Evolutionary conservation across 371 early-diverging fungal species (phyloP).

Genomic region (Mucor irregularis): DNA sequence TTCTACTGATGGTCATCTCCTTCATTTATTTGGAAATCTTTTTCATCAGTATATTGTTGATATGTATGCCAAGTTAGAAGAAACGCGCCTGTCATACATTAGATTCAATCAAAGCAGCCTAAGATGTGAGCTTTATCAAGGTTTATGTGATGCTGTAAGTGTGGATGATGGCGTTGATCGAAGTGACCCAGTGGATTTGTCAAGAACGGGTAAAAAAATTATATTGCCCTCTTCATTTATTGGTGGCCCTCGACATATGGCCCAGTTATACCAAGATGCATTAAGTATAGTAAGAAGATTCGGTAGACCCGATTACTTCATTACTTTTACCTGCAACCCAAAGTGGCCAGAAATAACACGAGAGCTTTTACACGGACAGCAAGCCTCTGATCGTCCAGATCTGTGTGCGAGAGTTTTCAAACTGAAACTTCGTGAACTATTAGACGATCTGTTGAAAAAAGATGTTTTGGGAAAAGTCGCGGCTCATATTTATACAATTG

Average conservation of each 20-base stretch:
- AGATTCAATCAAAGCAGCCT: not conserved
- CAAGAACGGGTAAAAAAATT: not conserved
- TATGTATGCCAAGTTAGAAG: slow-evolving; percentile 1
- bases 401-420: slow-evolving; percentile 21
- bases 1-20: not conserved
- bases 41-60: slow-evolving; percentile 7
- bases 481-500: slow-evolving; percentile 10
- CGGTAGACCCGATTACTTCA: slow-evolving; percentile 31
- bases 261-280: slow-evolving; percentile 31
- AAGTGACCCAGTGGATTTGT: not conserved
- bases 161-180: not conserved
- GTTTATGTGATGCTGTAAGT: not conserved
- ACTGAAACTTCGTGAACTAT: slow-evolving; percentile 22
- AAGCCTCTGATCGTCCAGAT: slow-evolving; percentile 20
- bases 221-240: slow-evolving; percentile 19
- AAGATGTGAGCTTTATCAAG: not conserved
- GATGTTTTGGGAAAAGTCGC: slow-evolving; percentile 14
- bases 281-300: slow-evolving; percentile 23
- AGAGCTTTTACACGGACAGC: slow-evolving; percentile 10
- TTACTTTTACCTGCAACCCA: slow-evolving; percentile 43
- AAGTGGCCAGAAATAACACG: slow-evolving; percentile 27
- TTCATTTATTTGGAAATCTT: not conserved
- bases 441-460: slow-evolving; percentile 24
- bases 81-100: not conserved
- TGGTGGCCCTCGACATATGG: slow-evolving; percentile 30